Evolutionary conservation across 805 yeast genomes (phyloP).

Genomic region (Kodamaea laetipori): DNA sequence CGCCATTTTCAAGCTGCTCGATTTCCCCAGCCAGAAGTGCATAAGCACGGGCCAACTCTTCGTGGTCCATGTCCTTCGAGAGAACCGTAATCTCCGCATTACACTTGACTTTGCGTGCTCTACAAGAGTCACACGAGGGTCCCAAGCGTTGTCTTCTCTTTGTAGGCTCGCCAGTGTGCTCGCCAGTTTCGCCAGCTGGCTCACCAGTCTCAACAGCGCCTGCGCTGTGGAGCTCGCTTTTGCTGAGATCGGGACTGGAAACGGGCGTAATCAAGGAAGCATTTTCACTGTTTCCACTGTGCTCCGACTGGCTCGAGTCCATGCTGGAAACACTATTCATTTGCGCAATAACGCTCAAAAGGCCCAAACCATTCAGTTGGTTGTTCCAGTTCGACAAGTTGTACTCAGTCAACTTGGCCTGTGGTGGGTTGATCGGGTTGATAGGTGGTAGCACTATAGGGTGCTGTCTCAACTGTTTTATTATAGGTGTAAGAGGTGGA

Average conservation of each 20-base stretch:
- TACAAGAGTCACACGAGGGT: constrained; percentile 73
- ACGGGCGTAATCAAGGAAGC: constrained; percentile 10
- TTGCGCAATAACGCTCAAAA: constrained; percentile 12
- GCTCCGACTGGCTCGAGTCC: constrained; percentile 4
- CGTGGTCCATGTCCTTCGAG: constrained; percentile 15
- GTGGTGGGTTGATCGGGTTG: constrained; percentile 6
- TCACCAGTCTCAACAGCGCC: constrained; percentile 2
- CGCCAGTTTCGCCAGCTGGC: neutral
- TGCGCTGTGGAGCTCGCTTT: constrained; percentile 5
- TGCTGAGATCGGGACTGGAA: constrained; percentile 10
- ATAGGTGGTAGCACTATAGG: constrained; percentile 5
- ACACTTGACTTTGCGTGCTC: constrained; percentile 71
- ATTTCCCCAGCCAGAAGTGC: constrained; percentile 16
- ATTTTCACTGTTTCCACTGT: constrained; percentile 3
- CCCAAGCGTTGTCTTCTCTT: constrained; percentile 66
- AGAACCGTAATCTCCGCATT: constrained; percentile 60
- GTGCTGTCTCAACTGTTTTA: constrained; percentile 3
- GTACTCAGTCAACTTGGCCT: constrained; percentile 10
- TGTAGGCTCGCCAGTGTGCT: constrained; percentile 2
- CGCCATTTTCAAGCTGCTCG: constrained; percentile 17
- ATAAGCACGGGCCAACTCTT: neutral
- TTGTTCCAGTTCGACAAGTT: constrained; percentile 10
- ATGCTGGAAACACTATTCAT: constrained; percentile 6
- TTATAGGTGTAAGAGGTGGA: constrained; percentile 6
- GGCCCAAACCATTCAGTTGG: constrained; percentile 12